Conservation (phyloP, 108 stramenopile species). For the Cyclostephanos tholiformis region DNA sequence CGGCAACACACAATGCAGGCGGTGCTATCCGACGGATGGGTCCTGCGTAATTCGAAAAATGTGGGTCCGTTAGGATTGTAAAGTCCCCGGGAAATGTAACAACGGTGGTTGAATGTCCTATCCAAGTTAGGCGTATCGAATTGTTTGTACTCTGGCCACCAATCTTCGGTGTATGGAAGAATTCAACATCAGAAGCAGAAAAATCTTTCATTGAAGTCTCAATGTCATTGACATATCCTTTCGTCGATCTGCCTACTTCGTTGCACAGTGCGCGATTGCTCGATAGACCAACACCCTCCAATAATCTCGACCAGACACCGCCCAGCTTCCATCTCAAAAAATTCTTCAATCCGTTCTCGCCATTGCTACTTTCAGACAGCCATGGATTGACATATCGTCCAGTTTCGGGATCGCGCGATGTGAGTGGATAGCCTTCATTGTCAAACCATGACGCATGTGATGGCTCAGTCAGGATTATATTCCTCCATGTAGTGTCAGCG, state of each 20-base stretch:
- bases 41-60: constrained; percentile 69
- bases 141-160: constrained; percentile 22
- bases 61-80: constrained; percentile 79
- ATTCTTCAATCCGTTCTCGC: constrained; percentile 58
- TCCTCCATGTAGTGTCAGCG: constrained; percentile 27
- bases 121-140: constrained; percentile 69
- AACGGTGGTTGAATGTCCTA: constrained; percentile 79
- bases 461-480: constrained; percentile 62
- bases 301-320: constrained; percentile 14
- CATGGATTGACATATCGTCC: constrained; percentile 89
- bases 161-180: constrained; percentile 1
- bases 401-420: constrained; percentile 61
- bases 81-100: constrained; percentile 58
- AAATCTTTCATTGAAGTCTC: not conserved
- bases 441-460: constrained; percentile 74
- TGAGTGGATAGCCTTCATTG: constrained; percentile 68
- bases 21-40: constrained; percentile 60
- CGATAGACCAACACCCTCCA: constrained; percentile 21
- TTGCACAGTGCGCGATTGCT: not conserved
- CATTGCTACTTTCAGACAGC: constrained; percentile 72
- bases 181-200: constrained; percentile 2
- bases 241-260: not conserved
- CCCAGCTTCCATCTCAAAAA: constrained; percentile 65
- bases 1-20: constrained; percentile 60
- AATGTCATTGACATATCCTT: not conserved